Percentiles rank a stretch among this genome's conserved stretches.
Evolutionary conservation across 192 early-diverging fungal species (phyloP).

Genomic region (Podila horticola): DNA sequence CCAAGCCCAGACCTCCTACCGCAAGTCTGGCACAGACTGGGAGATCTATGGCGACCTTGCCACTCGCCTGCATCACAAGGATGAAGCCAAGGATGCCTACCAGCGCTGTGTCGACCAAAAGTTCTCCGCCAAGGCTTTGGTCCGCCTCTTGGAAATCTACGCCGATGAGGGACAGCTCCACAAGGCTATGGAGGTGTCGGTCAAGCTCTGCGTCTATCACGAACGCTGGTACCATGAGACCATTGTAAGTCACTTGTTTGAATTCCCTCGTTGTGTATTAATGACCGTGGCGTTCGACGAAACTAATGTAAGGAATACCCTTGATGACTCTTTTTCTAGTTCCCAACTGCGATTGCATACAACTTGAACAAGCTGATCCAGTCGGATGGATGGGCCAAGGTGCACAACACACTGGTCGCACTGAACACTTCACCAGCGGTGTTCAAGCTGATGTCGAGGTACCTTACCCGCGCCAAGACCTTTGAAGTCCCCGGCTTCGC

Average conservation of each 20-base stretch:
- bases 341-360: constrained; percentile 88
- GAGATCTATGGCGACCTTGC: constrained; percentile 96
- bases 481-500: constrained; percentile 78
- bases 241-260: constrained; percentile 64
- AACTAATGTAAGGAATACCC: not conserved
- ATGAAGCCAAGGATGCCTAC: constrained; percentile 94
- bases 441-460: constrained; percentile 78
- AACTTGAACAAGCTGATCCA: constrained; percentile 88
- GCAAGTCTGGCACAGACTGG: constrained; percentile 98
- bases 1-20: constrained; percentile 79
- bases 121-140: constrained; percentile 93
- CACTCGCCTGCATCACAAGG: constrained; percentile 82
- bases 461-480: constrained; percentile 73
- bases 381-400: constrained; percentile 90
- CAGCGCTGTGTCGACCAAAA: constrained; percentile 88
- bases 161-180: constrained; percentile 84
- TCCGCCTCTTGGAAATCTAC: constrained; percentile 84
- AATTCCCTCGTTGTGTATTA: constrained; percentile 3
- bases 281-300: not conserved
- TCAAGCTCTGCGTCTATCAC: constrained; percentile 85
- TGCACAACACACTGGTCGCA: constrained; percentile 89
- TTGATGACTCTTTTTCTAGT: constrained; percentile 54
- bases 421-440: constrained; percentile 87
- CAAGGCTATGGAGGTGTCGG: constrained; percentile 81
- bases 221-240: constrained; percentile 94